A percentile compares a stretch with the other conserved stretches of the same genome.
Evolutionary conservation across 148 eudicot species (phyloP).

Genomic region (Chenopodium suecicum): DNA sequence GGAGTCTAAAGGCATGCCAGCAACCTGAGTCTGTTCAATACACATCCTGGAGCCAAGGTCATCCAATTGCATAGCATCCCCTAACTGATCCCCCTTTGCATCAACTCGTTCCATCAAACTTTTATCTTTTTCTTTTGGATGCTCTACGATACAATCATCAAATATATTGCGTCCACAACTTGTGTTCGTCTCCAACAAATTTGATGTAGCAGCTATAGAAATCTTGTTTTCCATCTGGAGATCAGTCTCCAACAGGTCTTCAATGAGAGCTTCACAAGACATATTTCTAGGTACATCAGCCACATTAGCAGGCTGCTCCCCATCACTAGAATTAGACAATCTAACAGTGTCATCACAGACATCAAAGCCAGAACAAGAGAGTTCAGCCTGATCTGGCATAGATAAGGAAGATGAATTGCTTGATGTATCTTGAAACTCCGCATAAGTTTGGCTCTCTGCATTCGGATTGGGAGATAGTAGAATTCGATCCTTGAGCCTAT

Average conservation of each 20-base stretch:
- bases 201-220: slow-evolving; percentile 7
- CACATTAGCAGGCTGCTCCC: slow-evolving; percentile 24
- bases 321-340: slow-evolving; percentile 19
- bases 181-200: slow-evolving; percentile 13
- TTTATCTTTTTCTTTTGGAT: slow-evolving; percentile 23
- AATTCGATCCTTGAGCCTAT: slow-evolving; percentile 32
- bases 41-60: slow-evolving; percentile 17
- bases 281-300: slow-evolving; percentile 15
- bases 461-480: slow-evolving; percentile 27
- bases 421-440: slow-evolving; percentile 28
- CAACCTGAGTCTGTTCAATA: slow-evolving; percentile 24
- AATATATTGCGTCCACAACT: slow-evolving; percentile 25
- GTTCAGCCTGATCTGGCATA: slow-evolving; percentile 33
- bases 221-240: slow-evolving; percentile 14
- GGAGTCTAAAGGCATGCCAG: slow-evolving; percentile 27
- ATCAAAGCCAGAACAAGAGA: slow-evolving; percentile 29
- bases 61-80: slow-evolving; percentile 16
- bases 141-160: slow-evolving; percentile 21
- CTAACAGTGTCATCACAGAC: slow-evolving; percentile 5
- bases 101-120: slow-evolving; percentile 22
- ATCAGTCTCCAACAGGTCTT: slow-evolving; percentile 10
- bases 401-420: slow-evolving; percentile 26
- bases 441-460: slow-evolving; percentile 34
- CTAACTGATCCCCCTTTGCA: slow-evolving; percentile 19
- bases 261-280: slow-evolving; percentile 16